Percentiles rank a stretch among this genome's conserved stretches.
These are phyloP conservation scores for Aquilaria malaccensis DNA, from an alignment of 345 rosid genomes.

Conservation along the genomic window DNA sequence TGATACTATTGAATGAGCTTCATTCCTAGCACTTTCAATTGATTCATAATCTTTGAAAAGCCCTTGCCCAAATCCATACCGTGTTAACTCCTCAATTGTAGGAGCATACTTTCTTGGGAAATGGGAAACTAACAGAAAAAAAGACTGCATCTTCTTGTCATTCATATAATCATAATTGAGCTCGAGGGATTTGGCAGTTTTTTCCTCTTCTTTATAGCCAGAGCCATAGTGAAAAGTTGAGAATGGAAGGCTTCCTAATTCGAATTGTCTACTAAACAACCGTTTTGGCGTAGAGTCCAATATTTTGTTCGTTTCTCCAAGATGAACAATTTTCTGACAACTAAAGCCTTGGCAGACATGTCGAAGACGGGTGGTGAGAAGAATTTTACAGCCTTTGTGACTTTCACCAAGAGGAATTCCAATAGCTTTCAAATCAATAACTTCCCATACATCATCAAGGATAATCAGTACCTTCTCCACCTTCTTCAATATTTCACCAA, in stretches of 20 bases:
- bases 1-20: background rate
- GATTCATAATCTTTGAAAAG: background rate
- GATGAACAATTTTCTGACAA: no score
- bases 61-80: background rate
- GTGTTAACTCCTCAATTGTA: no score
- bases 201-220: background rate
- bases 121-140: constrained; percentile 3
- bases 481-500: no score
- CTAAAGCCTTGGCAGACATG: background rate
- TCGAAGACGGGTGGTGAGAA: background rate
- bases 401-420: background rate
- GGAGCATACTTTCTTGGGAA: background rate
- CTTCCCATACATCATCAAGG: background rate
- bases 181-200: background rate
- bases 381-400: background rate
- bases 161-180: constrained; percentile 3
- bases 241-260: constrained; percentile 5
- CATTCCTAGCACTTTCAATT: background rate
- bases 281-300: background rate
- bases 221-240: background rate
- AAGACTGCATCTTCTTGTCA: background rate
- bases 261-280: background rate
- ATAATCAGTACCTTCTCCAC: background rate
- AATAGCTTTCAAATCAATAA: background rate
- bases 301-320: no score